These are phyloP conservation scores for Fraxinus baroniana DNA, from an alignment of 305 asterid genomes.

Conservation along the genomic window DNA sequence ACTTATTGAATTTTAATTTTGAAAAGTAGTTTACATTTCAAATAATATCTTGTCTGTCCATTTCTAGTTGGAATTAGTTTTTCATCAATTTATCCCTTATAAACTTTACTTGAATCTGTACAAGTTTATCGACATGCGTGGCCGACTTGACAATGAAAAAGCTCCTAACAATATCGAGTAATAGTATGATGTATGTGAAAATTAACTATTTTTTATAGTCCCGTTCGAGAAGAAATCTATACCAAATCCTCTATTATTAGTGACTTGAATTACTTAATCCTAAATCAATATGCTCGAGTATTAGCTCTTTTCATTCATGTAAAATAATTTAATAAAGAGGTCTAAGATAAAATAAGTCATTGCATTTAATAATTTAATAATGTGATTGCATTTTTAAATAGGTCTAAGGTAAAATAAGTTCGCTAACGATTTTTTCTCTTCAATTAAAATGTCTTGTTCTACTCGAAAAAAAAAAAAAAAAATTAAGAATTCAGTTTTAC, in stretches of 20 bases:
- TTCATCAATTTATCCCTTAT: neutral
- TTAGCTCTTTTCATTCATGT: neutral
- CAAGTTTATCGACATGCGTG: neutral
- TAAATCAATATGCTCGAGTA: neutral
- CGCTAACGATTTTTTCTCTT: neutral
- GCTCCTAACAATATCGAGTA: neutral
- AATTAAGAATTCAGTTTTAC: too few species aligned
- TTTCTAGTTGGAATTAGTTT: neutral
- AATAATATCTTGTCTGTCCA: neutral
- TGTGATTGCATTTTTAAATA: too few species aligned
- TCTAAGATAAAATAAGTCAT: neutral
- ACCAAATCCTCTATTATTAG: neutral
- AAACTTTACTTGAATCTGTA: neutral
- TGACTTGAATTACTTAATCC: neutral
- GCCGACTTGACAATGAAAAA: neutral
- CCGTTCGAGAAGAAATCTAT: neutral
- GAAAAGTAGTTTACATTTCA: neutral
- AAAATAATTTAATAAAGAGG: too few species aligned
- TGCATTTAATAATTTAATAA: too few species aligned
- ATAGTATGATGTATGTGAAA: neutral
- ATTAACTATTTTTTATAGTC: neutral
- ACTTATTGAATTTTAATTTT: neutral
- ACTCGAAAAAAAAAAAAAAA: too few species aligned
- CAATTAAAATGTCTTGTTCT: neutral
- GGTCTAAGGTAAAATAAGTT: neutral